These are phyloP conservation scores for Colletotrichum liaoningense DNA, from an alignment of 2,329 filamentous ascomycete genomes.

Conservation along the genomic window DNA sequence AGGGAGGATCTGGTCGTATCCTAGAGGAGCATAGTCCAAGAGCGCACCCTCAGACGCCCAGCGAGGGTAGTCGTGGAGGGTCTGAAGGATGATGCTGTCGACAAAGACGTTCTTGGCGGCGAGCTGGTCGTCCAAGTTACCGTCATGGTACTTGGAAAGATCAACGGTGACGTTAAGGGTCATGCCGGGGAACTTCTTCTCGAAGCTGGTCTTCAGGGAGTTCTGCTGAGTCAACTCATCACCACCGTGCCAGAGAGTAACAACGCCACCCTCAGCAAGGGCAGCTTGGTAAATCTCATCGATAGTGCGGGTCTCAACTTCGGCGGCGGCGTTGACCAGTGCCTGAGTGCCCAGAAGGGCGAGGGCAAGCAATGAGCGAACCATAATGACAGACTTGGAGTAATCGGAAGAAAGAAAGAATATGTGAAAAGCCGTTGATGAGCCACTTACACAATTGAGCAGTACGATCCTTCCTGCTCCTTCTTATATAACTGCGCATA, in stretches of 20 bases:
- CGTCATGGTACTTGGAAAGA: slow-evolving; percentile 66
- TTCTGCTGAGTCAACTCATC: slow-evolving; percentile 55
- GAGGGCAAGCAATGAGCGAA: slow-evolving; percentile 16
- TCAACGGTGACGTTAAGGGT: slow-evolving; percentile 65
- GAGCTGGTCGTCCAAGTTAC: slow-evolving; percentile 57
- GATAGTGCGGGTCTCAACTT: slow-evolving; percentile 56
- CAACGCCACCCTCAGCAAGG: slow-evolving; percentile 55
- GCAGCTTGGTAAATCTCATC: slow-evolving; percentile 63
- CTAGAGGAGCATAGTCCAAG: slow-evolving; percentile 60
- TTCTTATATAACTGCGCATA: background rate
- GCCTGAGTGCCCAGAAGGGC: slow-evolving; percentile 22
- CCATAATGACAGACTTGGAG: slow-evolving; percentile 9
- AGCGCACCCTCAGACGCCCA: slow-evolving; percentile 61
- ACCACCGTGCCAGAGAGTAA: slow-evolving; percentile 62
- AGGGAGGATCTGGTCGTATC: slow-evolving; percentile 55
- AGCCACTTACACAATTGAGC: background rate
- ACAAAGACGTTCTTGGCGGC: slow-evolving; percentile 50
- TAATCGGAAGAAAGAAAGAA: background rate
- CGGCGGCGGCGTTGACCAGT: slow-evolving; percentile 31
- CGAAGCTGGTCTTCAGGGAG: slow-evolving; percentile 55
- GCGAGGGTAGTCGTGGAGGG: slow-evolving; percentile 61
- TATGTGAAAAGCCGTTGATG: background rate
- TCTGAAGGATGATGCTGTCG: slow-evolving; percentile 62
- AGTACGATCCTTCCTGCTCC: background rate
- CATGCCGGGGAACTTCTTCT: slow-evolving; percentile 59